Conservation (phyloP, 139 green algal species). For the Haematococcus sp. region DNA sequence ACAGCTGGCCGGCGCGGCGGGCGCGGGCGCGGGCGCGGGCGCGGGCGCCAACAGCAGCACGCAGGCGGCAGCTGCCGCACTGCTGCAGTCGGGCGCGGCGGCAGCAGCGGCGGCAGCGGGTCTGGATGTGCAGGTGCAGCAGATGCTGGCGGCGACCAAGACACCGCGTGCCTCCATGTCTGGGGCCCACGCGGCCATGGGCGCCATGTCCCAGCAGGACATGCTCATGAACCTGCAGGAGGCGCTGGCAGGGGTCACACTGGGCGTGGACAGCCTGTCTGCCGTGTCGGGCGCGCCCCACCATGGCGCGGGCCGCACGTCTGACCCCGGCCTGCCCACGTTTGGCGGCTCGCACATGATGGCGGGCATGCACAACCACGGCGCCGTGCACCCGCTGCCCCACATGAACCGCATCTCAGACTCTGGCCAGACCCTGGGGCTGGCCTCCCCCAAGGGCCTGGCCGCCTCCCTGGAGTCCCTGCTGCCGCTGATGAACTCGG, state of each 20-base stretch:
- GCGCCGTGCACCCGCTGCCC: background rate
- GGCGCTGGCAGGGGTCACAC: background rate
- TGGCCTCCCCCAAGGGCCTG: constrained; percentile 11
- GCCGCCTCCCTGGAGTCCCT: constrained; percentile 3
- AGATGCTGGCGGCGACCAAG: background rate
- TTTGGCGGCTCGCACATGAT: background rate
- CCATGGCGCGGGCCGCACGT: constrained; percentile 10
- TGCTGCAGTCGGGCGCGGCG: constrained; percentile 4
- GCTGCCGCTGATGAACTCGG: constrained; percentile 26
- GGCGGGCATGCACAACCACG: background rate
- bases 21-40: background rate
- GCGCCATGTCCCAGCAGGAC: background rate
- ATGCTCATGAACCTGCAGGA: background rate
- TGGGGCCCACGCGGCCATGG: background rate
- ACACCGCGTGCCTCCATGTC: background rate
- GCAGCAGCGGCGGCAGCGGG: background rate
- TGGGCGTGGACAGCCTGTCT: background rate
- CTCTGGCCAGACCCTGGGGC: constrained; percentile 13
- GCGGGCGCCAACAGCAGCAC: background rate
- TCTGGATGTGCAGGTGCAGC: background rate
- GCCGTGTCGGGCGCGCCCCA: background rate
- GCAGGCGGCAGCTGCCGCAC: background rate
- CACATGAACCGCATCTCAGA: constrained; percentile 10
- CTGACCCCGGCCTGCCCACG: constrained; percentile 9
- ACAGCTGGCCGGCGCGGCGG: background rate